Evolutionary conservation across 2,329 filamentous ascomycete genomes (phyloP).

Genomic region (Cadophora sp.): DNA sequence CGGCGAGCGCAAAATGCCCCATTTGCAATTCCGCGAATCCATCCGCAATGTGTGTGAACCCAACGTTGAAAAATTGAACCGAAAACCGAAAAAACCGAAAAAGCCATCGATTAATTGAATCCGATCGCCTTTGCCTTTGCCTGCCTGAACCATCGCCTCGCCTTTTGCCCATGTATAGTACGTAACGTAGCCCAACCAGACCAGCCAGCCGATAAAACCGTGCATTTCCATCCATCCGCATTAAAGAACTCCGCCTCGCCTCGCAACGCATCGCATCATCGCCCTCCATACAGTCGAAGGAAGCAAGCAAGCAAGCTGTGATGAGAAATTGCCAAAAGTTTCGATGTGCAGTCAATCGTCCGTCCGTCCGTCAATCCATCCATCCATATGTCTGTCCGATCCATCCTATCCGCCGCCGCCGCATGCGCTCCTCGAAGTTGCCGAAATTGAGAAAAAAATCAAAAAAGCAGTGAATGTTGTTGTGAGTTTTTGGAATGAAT

Average conservation of each 20-base stretch:
- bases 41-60: neutral
- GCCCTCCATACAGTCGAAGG: constrained; percentile 37
- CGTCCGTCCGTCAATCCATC: constrained; percentile 10
- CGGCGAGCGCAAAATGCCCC: too few species aligned
- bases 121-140: constrained; percentile 17
- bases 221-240: constrained; percentile 39
- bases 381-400: constrained; percentile 27
- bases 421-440: neutral
- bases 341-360: constrained; percentile 23
- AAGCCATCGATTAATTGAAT: constrained; percentile 29
- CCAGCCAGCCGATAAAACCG: constrained; percentile 26
- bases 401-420: neutral
- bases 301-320: constrained; percentile 14
- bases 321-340: constrained; percentile 37
- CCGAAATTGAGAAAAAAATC: constrained; percentile 13
- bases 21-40: constrained; percentile 12
- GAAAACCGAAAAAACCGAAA: constrained; percentile 18
- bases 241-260: constrained; percentile 45
- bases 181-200: constrained; percentile 38
- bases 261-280: constrained; percentile 17
- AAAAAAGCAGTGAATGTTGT: constrained; percentile 4
- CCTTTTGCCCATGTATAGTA: constrained; percentile 24
- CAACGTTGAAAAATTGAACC: constrained; percentile 15
- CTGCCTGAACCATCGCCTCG: neutral
- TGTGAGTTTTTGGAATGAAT: constrained; percentile 20